A percentile compares a stretch with the other conserved stretches of the same genome.
Conservation (phyloP, 2,329 filamentous ascomycete species). For the Penicillium sp. region DNA sequence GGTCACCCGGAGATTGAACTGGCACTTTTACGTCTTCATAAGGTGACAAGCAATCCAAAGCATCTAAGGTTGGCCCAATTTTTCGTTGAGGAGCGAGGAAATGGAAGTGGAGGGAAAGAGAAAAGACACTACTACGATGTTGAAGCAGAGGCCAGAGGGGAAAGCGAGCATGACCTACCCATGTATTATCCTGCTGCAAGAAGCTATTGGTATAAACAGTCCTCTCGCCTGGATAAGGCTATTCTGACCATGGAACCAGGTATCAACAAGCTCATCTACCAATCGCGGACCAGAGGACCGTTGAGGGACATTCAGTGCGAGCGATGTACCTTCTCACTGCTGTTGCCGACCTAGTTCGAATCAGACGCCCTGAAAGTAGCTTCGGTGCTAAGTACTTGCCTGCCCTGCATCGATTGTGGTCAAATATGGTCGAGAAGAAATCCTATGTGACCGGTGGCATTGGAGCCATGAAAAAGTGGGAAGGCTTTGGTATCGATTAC, state of each 20-base stretch:
- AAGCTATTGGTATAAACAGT: slow-evolving; percentile 36
- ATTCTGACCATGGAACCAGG: slow-evolving; percentile 6
- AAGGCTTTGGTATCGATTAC: slow-evolving; percentile 60
- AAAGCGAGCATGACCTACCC: slow-evolving; percentile 49
- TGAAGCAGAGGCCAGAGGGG: slow-evolving; percentile 53
- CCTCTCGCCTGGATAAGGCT: neutral
- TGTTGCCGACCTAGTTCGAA: slow-evolving; percentile 54
- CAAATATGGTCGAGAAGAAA: slow-evolving; percentile 60
- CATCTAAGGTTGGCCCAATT: slow-evolving; percentile 53
- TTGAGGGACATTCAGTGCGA: slow-evolving; percentile 61
- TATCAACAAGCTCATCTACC: slow-evolving; percentile 59
- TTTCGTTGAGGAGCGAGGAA: slow-evolving; percentile 60
- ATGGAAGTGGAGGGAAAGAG: slow-evolving; percentile 46
- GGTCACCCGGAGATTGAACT: slow-evolving; percentile 59
- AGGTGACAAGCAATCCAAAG: slow-evolving; percentile 38
- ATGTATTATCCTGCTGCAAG: slow-evolving; percentile 46
- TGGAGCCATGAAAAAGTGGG: slow-evolving; percentile 57
- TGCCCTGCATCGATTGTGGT: slow-evolving; percentile 53
- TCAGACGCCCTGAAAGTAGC: slow-evolving; percentile 31
- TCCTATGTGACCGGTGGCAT: slow-evolving; percentile 64
- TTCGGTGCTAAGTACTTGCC: slow-evolving; percentile 32
- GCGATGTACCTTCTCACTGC: slow-evolving; percentile 61
- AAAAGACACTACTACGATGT: slow-evolving; percentile 55
- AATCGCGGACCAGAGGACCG: slow-evolving; percentile 52
- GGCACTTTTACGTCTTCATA: slow-evolving; percentile 48